Evolutionary conservation across 768 basidiomycete genomes (phyloP).

Genomic region (Postia placenta): DNA sequence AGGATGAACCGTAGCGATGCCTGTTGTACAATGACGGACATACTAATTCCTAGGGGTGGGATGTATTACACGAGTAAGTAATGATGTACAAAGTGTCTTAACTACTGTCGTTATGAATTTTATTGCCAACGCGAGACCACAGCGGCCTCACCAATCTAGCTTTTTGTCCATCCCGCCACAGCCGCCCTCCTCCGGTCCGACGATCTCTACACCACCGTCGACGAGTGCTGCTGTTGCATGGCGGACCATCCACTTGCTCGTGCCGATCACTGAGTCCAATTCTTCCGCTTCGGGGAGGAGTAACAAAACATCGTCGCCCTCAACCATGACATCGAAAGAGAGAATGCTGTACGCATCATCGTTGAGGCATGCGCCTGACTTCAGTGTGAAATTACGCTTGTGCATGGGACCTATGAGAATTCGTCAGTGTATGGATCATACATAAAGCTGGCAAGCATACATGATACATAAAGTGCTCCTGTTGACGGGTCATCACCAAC

Average conservation of each 20-base stretch:
- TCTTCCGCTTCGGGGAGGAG: conserved; percentile 46
- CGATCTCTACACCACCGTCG: conserved; percentile 31
- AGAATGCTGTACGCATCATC: conserved; percentile 55
- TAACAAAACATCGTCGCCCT: conserved; percentile 37
- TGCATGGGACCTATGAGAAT: conserved; percentile 46
- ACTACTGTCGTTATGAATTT: too few species aligned
- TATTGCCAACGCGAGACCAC: too few species aligned
- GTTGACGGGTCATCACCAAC: conserved; percentile 52
- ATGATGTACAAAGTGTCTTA: too few species aligned
- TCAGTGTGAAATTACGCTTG: conserved; percentile 59
- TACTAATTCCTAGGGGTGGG: background rate
- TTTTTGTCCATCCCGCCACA: background rate
- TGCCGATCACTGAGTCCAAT: conserved; percentile 58
- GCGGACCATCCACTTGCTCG: conserved; percentile 56
- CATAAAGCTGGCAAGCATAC: conserved; percentile 27
- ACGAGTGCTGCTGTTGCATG: conserved; percentile 40
- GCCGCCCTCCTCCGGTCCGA: conserved; percentile 14
- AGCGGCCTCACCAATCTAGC: conserved; percentile 16
- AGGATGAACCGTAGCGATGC: conserved; percentile 35
- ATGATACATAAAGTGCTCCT: conserved; percentile 44
- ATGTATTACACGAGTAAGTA: background rate
- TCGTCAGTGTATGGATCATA: background rate
- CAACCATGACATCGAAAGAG: conserved; percentile 51
- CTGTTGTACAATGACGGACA: background rate
- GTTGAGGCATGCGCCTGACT: conserved; percentile 51